These are phyloP conservation scores for Wickerhamomyces bisporus DNA, from an alignment of 805 yeast genomes.

Conservation along the genomic window DNA sequence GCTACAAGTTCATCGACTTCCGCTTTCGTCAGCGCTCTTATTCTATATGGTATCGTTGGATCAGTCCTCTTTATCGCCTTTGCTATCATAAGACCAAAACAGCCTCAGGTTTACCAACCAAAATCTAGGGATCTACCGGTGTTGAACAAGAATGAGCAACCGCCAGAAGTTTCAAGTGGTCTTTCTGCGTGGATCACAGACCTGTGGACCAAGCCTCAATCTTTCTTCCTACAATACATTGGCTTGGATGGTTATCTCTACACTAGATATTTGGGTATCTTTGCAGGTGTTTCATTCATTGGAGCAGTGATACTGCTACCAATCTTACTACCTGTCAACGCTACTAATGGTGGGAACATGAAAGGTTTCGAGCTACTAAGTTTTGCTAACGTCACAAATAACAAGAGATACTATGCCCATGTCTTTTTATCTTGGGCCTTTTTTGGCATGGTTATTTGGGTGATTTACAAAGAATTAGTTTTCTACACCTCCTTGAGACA, in stretches of 20 bases:
- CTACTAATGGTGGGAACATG: conserved; percentile 54
- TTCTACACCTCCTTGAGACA: conserved; percentile 71
- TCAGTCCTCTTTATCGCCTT: conserved; percentile 58
- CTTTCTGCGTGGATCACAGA: conserved; percentile 54
- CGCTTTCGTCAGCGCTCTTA: conserved; percentile 70
- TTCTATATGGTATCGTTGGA: conserved; percentile 57
- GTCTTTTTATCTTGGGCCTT: conserved; percentile 71
- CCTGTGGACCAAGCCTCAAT: conserved; percentile 49
- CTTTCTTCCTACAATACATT: conserved; percentile 60
- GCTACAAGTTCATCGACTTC: conserved; percentile 54
- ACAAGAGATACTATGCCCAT: conserved; percentile 67
- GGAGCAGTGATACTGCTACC: conserved; percentile 61
- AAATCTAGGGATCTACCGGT: conserved; percentile 55
- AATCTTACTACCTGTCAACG: conserved; percentile 46
- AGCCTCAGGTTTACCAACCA: conserved; percentile 77
- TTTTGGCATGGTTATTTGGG: conserved; percentile 59
- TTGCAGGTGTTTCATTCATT: conserved; percentile 44
- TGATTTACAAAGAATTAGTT: conserved; percentile 69
- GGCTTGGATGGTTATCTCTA: conserved; percentile 78
- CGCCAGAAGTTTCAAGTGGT: conserved; percentile 35
- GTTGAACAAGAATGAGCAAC: conserved; percentile 35
- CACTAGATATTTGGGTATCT: conserved; percentile 56
- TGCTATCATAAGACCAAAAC: conserved; percentile 54
- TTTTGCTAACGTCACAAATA: conserved; percentile 55
- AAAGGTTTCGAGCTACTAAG: conserved; percentile 63